Base-by-base conservation (phyloP, 2,329 filamentous ascomycete genomes). In the Penicillium sp. region DNA sequence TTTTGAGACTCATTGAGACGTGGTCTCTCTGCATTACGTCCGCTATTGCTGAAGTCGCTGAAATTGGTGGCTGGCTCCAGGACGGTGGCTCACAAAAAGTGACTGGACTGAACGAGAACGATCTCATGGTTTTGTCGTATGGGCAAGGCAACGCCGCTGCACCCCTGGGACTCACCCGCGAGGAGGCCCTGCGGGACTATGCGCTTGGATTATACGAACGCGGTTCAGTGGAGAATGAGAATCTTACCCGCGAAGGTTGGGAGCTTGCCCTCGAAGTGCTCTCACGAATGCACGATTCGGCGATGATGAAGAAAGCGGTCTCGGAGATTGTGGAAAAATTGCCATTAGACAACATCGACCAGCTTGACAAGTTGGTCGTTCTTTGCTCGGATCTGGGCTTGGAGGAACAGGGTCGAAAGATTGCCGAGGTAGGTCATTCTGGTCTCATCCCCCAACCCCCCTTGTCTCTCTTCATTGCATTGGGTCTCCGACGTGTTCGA, bases 231-330 rank as follows among this genome's bases (percentile, higher is more conserved):
- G 58, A 68, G 27, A 59, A 67, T 48, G 57, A 62, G 29, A 58
- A 60, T 24, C 65, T 67, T 9, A 62, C 68, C 11, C 74, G 78
- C 34, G 84, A 90, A 58, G 90, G 91, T 7, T 97, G 91, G 91
- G 89, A 96, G 70, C 72, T 96, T 62, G 86, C 90, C 0, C 83
- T 96, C 38, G 82, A 89, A 50, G 80, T 95, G 9, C 76, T 96
- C 39, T 87, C 86, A 8, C 82, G 91, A 46, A 79, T 97, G 64
- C 86, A 95, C 62, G 83, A 90, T 50, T 75, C 79, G 0, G 76
- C 81, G 42, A 79, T 81, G 43, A 87, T 87, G 6, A 84, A 87
- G 62, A 80, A 85, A 54, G 84, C 84, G 50, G 86, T 96, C 9
- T 79, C 83, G 36, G 80, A 85, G 50, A 73, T 96, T 52, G 76